phyloP scores from a whole-genome alignment of 805 yeast genomes.

The Wickerhamomyces bovis region DNA sequence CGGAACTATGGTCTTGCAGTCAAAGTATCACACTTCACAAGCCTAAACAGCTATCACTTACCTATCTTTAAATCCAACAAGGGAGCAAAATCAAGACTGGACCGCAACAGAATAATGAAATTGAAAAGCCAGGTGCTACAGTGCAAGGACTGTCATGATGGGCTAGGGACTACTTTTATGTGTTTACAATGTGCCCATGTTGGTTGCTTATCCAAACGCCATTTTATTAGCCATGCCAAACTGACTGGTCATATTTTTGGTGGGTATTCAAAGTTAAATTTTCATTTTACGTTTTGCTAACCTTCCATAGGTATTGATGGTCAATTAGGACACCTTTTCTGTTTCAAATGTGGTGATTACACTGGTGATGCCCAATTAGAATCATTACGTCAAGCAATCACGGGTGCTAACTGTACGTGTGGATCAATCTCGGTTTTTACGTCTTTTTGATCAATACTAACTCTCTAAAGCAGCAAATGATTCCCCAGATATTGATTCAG shows the following conservation, averaged over 20 bases:
- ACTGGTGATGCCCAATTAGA: slow-evolving; percentile 58
- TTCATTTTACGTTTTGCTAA: background rate
- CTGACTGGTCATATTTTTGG: slow-evolving; percentile 50
- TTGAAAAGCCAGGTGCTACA: slow-evolving; percentile 39
- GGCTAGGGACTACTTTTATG: slow-evolving; percentile 39
- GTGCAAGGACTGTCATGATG: slow-evolving; percentile 45
- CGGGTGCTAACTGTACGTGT: background rate
- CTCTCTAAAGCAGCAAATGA: background rate
- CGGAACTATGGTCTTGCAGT: slow-evolving; percentile 23
- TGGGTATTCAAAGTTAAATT: slow-evolving; percentile 5
- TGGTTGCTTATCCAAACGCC: slow-evolving; percentile 55
- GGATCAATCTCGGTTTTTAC: background rate
- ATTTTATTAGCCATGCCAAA: slow-evolving; percentile 42
- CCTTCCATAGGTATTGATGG: slow-evolving; percentile 44
- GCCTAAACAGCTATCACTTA: slow-evolving; percentile 1
- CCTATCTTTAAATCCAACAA: slow-evolving; percentile 9
- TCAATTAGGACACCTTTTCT: slow-evolving; percentile 59
- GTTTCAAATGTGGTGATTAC: slow-evolving; percentile 74
- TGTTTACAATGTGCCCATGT: slow-evolving; percentile 76
- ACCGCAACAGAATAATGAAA: slow-evolving; percentile 32
- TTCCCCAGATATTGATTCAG: slow-evolving; percentile 4
- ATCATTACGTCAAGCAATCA: slow-evolving; percentile 31
- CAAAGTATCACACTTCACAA: slow-evolving; percentile 16
- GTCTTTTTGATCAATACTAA: background rate
- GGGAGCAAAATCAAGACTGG: slow-evolving; percentile 20